Conservation (phyloP, 495 filamentous ascomycete species). For the Xylaria palmicola region DNA sequence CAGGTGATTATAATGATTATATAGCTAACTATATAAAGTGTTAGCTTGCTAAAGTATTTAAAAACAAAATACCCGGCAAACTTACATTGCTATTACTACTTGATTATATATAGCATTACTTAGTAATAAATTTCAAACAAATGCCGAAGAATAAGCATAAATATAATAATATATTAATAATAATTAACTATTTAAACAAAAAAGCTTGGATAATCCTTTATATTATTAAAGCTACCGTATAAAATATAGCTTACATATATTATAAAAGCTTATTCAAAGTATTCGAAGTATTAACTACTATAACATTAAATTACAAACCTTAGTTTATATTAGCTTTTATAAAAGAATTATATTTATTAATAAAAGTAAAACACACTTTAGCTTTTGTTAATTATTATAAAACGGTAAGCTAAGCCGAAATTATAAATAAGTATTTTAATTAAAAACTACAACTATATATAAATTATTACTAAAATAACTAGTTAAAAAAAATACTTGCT, state of each 20-base stretch:
- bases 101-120: neutral
- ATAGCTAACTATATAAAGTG: neutral
- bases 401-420: neutral
- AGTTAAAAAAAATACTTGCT: neutral
- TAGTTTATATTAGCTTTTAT: conserved; percentile 4
- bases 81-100: neutral
- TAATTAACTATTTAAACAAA: neutral
- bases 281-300: neutral
- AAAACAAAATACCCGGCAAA: neutral
- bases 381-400: neutral
- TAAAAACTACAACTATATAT: neutral
- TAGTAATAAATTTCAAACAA: conserved; percentile 2
- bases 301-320: neutral
- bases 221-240: neutral
- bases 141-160: neutral
- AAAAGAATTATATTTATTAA: neutral
- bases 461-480: conserved; percentile 1
- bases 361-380: neutral
- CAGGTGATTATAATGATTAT: neutral
- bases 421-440: neutral
- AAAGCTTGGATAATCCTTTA: neutral
- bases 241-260: neutral
- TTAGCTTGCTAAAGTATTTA: neutral
- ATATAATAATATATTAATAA: neutral
- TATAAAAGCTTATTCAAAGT: neutral